These are phyloP conservation scores for Clonostachys solani DNA, from an alignment of 2,329 filamentous ascomycete species.

Conservation along the genomic window DNA sequence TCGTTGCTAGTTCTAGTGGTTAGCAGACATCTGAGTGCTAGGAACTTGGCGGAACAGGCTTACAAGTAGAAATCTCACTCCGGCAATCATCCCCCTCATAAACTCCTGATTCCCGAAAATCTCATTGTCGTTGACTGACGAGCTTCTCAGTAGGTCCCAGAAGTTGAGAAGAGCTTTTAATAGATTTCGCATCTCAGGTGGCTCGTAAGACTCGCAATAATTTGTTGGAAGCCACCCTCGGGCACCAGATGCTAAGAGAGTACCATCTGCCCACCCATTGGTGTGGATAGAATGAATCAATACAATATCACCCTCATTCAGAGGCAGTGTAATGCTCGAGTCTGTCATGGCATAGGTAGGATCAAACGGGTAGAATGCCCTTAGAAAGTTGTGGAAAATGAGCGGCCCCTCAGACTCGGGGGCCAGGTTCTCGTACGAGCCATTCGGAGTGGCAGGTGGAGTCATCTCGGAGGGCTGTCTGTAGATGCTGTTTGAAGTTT, in stretches of 20 bases:
- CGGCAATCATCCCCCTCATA: constrained; percentile 89
- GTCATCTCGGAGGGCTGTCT: constrained; percentile 59
- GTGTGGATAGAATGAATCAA: constrained; percentile 95
- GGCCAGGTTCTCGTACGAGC: constrained; percentile 55
- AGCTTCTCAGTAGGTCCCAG: constrained; percentile 83
- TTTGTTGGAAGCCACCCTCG: constrained; percentile 97
- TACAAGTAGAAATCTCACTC: constrained; percentile 85
- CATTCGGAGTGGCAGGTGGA: constrained; percentile 71
- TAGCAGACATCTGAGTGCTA: constrained; percentile 8
- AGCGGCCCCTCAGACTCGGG: constrained; percentile 44
- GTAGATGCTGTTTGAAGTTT: constrained; percentile 1
- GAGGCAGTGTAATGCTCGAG: constrained; percentile 80
- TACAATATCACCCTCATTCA: constrained; percentile 88
- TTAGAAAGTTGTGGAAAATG: constrained; percentile 89
- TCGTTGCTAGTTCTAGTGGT: constrained; percentile 59
- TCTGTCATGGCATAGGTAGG: constrained; percentile 74
- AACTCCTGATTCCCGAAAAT: constrained; percentile 91
- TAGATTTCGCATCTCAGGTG: constrained; percentile 78
- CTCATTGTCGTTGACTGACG: constrained; percentile 68
- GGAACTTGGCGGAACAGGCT: constrained; percentile 20
- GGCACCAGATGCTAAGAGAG: constrained; percentile 77
- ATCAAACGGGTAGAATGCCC: constrained; percentile 90
- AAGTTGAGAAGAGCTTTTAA: constrained; percentile 85
- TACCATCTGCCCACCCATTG: constrained; percentile 98
- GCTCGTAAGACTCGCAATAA: constrained; percentile 94